Percentiles rank a stretch among this genome's conserved stretches.
Conservation (phyloP, 257 asterid species). For the Paraleonurus japonicus region DNA sequence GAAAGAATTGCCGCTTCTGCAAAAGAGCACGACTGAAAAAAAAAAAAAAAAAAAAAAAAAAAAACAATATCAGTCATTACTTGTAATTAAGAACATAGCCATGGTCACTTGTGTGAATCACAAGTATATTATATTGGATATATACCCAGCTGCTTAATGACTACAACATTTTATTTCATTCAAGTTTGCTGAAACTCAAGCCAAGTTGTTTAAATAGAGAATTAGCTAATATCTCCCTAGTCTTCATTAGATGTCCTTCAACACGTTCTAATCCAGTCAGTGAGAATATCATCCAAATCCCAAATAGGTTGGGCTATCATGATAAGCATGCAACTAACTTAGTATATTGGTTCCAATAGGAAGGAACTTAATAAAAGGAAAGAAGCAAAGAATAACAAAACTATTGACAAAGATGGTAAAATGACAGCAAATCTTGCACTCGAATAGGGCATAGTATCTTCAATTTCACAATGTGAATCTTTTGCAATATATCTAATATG, state of each 20-base stretch:
- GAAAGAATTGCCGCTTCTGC: conserved; percentile 97
- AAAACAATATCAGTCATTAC: neutral
- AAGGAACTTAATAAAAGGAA: neutral
- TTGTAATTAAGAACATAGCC: conserved; percentile 6
- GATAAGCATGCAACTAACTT: neutral
- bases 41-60: neutral
- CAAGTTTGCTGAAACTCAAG: conserved; percentile 15
- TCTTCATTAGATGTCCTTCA: no score
- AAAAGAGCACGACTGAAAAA: conserved; percentile 75
- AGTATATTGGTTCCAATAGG: neutral
- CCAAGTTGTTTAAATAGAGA: conserved; percentile 8
- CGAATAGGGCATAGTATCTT: neutral
- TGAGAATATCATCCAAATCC: conserved; percentile 18
- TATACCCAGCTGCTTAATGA: conserved; percentile 3
- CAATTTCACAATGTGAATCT: neutral
- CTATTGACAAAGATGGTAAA: neutral
- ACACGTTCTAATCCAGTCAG: no score
- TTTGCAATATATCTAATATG: neutral
- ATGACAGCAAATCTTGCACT: neutral
- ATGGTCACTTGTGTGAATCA: conserved; percentile 5
- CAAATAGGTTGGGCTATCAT: neutral
- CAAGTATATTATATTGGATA: conserved; percentile 8
- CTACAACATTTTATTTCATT: conserved; percentile 16
- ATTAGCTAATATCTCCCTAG: neutral
- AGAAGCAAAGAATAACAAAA: neutral